Evolutionary conservation across 164 flowering plant species (phyloP), one percentile per base, ranked within the genome.

Genomic region (Piper betle): DNA sequence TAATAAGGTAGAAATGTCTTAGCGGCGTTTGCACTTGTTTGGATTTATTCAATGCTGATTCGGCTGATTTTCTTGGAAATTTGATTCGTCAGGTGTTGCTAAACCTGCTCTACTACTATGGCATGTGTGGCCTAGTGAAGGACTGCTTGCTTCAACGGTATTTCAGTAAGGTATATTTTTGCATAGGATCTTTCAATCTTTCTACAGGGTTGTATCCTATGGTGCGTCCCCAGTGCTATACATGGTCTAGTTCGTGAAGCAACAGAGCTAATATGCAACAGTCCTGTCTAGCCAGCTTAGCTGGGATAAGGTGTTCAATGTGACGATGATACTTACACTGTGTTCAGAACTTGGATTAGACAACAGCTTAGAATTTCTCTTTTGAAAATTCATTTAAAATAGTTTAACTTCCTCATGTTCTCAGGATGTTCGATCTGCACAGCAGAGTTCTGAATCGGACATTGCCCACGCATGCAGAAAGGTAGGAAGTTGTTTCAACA

Each of bases 111-210:
- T 85, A 82, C 72, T 85, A 72, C 69, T 85, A 79, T 71, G 84
- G 88, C n/a, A 85, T 79, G 85, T 85, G 83, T 66, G 80, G 79
- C 18, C 17, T 83, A 42, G 20, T 83, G 52, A 85, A 83, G 69
- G 87, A 84, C 43, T 79, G 71, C 56, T 33, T 55, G 58, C 77
- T 86, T 39, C 87, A 82, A 70, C 81, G 87, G 0, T 84, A 86
- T 75, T 86, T 84, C 70, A 84, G 92, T 65, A 82, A 84, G 89
- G 89, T 84, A 54, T 62, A n/a, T 10, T 2, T 19, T 17, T 59
- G 43, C 37, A 61, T 39, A 65, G 52, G 3, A 57, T 25, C 33
- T 25, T 25, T 2, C 33, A 25, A 25, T 25, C 33, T 25, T n/a
- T 25, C 33, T 25, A 25, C 33, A 25, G 33, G 33, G 33, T 25